Conservation (phyloP, 148 eudicot genomes). For the Hydrangea macrophylla region DNA sequence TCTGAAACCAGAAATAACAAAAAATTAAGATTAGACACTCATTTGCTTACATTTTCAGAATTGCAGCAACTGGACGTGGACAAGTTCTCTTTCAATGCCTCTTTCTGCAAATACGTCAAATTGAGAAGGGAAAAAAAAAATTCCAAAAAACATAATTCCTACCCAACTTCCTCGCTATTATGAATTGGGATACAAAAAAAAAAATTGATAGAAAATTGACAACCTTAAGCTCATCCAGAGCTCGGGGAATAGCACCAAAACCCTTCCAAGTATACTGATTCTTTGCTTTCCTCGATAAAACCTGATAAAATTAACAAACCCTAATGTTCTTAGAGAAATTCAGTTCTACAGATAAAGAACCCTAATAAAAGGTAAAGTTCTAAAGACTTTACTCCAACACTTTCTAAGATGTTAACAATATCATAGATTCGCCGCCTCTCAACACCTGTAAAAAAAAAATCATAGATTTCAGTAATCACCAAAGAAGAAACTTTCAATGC, state of each 20-base stretch:
- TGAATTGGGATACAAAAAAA: neutral
- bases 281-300: conserved; percentile 63
- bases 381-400: conserved; percentile 60
- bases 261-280: conserved; percentile 87
- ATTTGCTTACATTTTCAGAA: conserved; percentile 29
- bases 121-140: neutral
- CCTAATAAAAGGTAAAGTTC: neutral
- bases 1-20: neutral
- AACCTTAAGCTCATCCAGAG: conserved; percentile 68
- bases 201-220: neutral
- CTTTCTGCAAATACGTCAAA: conserved; percentile 29
- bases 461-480: neutral
- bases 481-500: neutral
- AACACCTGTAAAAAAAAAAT: conserved; percentile 50
- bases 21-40: neutral
- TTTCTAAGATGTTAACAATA: conserved; percentile 82
- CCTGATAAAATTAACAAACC: conserved; percentile 35
- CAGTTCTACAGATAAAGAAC: neutral
- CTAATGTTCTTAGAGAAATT: neutral
- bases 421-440: conserved; percentile 89
- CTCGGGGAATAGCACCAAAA: conserved; percentile 58
- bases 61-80: conserved; percentile 24
- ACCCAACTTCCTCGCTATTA: neutral
- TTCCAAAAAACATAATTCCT: neutral
- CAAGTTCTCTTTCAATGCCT: conserved; percentile 45